Evolutionary conservation across 208 protist species (phyloP), one percentile per base, ranked within the genome.

Genomic region (Crithidia sp.): DNA sequence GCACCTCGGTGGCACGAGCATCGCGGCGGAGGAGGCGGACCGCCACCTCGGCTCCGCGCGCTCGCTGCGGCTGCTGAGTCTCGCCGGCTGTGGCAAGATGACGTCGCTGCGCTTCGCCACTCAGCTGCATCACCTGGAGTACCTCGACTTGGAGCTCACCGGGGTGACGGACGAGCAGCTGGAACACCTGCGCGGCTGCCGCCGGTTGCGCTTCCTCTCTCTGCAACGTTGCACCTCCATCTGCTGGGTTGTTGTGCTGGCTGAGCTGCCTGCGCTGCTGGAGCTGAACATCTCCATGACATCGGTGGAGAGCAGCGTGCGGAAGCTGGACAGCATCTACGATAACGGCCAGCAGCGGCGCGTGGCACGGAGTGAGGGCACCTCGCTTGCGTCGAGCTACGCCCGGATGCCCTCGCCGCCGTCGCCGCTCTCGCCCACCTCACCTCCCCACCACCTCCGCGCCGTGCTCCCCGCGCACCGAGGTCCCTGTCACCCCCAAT

Each of bases 251-350:
- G 61, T 58, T 2, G 50, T 77, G 5, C 52, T 94, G 28, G 9
- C 53, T 0, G 13, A 37, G 3, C 64, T 94, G 16, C 76, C 66
- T 4, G 36, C 36, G 7, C 72, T 94, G 37, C 73, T 78, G 17
- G 74, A 83, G 65, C 73, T 94, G n/a, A 81, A 94, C 73, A 44
- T 88, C 10, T 87, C 82, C 37, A 45, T 79, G 67, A 79, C 74
- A 6, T 47, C 67, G 36, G 59, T 70, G 5, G 59, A 57, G 37
- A 2, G 17, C 47, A n/a, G 57, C 28, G 14, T 39, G 37, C 19
- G 69, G 12, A 39, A 50, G 0, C 12, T 12, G 56, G 39, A 61
- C 37, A 62, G 58, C 50, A 37, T 47, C 16, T 59, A 14, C 36
- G 64, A 57, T 39, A 37, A 57, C 12, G 56, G 28, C 6, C 58